phyloP scores from a whole-genome alignment of 2,329 filamentous ascomycete genomes.

The Camptophora hylomeconis region DNA sequence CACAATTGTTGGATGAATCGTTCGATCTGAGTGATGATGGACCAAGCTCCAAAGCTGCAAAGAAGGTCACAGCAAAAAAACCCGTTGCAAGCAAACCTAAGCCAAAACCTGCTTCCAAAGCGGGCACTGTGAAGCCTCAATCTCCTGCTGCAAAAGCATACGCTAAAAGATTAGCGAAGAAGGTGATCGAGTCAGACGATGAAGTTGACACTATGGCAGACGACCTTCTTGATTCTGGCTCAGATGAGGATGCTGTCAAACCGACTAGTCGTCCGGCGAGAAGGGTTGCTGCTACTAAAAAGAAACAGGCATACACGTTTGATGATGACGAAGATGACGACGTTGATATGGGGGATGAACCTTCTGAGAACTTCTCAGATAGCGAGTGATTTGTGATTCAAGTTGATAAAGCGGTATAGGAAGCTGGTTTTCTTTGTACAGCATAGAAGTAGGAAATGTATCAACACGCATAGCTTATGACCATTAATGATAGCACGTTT shows the following conservation, averaged over 20 bases:
- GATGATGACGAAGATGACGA: conserved; percentile 24
- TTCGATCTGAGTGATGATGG: conserved; percentile 30
- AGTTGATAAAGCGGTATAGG: too few species aligned
- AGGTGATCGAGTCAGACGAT: conserved; percentile 30
- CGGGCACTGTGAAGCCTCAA: conserved; percentile 35
- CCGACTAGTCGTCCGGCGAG: conserved; percentile 24
- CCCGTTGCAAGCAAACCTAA: conserved; percentile 10
- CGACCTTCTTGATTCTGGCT: conserved; percentile 30
- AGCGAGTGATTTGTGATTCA: too few species aligned
- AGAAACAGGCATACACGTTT: conserved; percentile 28
- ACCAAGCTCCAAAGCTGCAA: conserved; percentile 25
- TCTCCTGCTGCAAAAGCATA: conserved; percentile 58
- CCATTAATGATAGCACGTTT: too few species aligned
- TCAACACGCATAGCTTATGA: too few species aligned
- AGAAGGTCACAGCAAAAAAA: conserved; percentile 19
- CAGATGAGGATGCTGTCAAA: conserved; percentile 18
- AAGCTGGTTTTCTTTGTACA: too few species aligned
- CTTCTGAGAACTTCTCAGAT: conserved; percentile 18
- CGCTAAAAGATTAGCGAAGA: conserved; percentile 36
- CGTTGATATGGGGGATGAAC: conserved; percentile 26
- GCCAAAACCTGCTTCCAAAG: conserved; percentile 20
- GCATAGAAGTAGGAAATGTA: too few species aligned
- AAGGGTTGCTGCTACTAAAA: conserved; percentile 25
- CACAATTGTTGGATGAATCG: conserved; percentile 13
- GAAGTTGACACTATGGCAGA: conserved; percentile 31